A percentile compares a stretch with the other conserved stretches of the same genome.
Evolutionary conservation across 1,284 basidiomycete species (phyloP).

Genomic region (Ganoderma lingzhi): DNA sequence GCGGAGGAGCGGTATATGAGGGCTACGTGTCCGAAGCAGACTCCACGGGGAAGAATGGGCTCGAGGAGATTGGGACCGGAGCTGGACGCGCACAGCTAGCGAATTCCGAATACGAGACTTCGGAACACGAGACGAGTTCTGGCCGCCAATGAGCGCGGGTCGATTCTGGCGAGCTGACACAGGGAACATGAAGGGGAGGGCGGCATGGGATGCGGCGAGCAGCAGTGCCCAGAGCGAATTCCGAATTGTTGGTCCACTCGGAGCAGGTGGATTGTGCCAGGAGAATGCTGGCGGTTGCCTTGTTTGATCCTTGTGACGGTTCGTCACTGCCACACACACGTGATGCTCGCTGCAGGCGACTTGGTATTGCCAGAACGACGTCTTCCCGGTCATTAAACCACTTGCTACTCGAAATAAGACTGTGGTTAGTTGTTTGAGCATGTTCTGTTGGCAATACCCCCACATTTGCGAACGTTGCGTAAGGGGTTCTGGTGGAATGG

Average conservation of each 20-base stretch:
- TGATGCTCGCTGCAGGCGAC: background rate
- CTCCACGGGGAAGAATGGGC: conserved; percentile 21
- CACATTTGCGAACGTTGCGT: background rate
- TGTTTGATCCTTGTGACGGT: conserved; percentile 14
- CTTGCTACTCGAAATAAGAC: background rate
- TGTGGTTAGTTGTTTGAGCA: conserved; percentile 3
- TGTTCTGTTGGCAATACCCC: background rate
- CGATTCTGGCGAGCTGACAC: conserved; percentile 21
- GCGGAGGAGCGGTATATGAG: conserved; percentile 23
- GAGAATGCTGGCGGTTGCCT: background rate
- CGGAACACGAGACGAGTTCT: conserved; percentile 13
- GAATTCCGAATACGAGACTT: conserved; percentile 36
- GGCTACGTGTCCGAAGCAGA: conserved; percentile 10
- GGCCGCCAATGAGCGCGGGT: conserved; percentile 28
- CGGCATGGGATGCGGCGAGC: conserved; percentile 22
- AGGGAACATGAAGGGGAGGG: conserved; percentile 19
- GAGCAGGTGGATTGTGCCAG: conserved; percentile 22
- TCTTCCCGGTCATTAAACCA: background rate
- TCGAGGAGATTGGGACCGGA: conserved; percentile 27
- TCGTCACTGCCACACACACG: conserved; percentile 19
- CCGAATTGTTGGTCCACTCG: conserved; percentile 30
- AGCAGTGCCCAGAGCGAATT: conserved; percentile 26
- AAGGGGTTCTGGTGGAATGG: background rate
- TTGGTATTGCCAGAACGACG: background rate
- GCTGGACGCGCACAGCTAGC: conserved; percentile 27